phyloP scores from a whole-genome alignment of 2,329 filamentous ascomycete species.

The Ascomycota sp. region DNA sequence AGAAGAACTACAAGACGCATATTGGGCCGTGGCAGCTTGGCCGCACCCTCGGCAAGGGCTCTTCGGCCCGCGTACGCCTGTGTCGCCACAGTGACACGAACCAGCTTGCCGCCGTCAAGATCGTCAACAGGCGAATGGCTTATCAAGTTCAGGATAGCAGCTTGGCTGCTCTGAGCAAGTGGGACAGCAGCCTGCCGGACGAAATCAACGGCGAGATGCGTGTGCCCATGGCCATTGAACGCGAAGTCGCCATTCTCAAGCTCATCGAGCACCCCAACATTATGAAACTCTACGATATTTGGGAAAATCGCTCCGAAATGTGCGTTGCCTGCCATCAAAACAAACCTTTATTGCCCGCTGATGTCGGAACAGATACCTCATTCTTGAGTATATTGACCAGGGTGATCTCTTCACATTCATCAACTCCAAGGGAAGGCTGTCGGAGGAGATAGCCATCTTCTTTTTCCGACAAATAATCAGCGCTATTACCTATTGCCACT shows the following conservation, averaged over 20 bases:
- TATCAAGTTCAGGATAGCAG: conserved; percentile 71
- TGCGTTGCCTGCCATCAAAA: conserved; percentile 15
- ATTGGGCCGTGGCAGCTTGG: conserved; percentile 92
- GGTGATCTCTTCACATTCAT: conserved; percentile 78
- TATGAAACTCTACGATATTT: conserved; percentile 86
- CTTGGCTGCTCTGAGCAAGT: conserved; percentile 61
- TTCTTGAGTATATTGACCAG: conserved; percentile 73
- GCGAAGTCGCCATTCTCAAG: conserved; percentile 94
- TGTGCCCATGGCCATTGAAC: conserved; percentile 76
- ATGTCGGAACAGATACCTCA: conserved; percentile 51
- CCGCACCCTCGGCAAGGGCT: conserved; percentile 72
- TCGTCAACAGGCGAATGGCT: conserved; percentile 68
- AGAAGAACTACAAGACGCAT: conserved; percentile 40
- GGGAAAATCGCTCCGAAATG: conserved; percentile 93
- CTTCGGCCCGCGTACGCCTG: conserved; percentile 69
- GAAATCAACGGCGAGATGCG: conserved; percentile 39
- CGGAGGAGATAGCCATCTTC: conserved; percentile 60
- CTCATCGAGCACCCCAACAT: conserved; percentile 89
- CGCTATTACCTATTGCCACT: conserved; percentile 80
- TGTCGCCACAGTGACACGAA: conserved; percentile 64
- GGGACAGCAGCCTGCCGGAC: conserved; percentile 36
- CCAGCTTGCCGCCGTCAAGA: conserved; percentile 81
- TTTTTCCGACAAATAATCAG: conserved; percentile 89
- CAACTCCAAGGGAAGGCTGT: conserved; percentile 47
- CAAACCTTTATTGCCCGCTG: background rate